These are phyloP conservation scores for Tilletia caries DNA, from an alignment of 1,284 basidiomycete species.

Conservation along the genomic window DNA sequence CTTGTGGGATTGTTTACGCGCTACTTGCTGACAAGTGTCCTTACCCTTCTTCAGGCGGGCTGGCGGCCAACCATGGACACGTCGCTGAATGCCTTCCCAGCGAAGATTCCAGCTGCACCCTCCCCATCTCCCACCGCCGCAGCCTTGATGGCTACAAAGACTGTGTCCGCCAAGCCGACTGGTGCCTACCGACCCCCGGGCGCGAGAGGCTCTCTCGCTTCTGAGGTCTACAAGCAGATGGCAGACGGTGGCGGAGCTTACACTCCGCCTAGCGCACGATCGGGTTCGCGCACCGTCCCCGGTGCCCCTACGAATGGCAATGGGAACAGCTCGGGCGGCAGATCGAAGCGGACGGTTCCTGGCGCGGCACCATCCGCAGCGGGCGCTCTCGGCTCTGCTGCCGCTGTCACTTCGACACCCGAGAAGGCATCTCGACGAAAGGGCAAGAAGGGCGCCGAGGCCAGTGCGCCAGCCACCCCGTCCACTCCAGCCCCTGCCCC, in stretches of 20 bases:
- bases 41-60: constrained; percentile 56
- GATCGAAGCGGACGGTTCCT: background rate
- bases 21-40: background rate
- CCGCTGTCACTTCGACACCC: constrained; percentile 10
- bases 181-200: constrained; percentile 57
- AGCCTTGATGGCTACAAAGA: constrained; percentile 46
- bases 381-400: background rate
- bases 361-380: background rate
- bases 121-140: constrained; percentile 65
- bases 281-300: constrained; percentile 23
- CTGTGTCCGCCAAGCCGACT: constrained; percentile 52
- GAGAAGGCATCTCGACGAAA: constrained; percentile 4
- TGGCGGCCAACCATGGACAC: constrained; percentile 76
- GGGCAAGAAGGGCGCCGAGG: constrained; percentile 11
- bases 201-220: constrained; percentile 78
- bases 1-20: background rate
- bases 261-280: constrained; percentile 24
- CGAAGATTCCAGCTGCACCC: constrained; percentile 71
- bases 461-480: constrained; percentile 5
- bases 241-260: constrained; percentile 64
- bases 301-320: constrained; percentile 31
- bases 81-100: constrained; percentile 69
- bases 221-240: constrained; percentile 79
- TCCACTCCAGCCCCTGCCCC: constrained; percentile 15
- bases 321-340: background rate